Evolutionary conservation across 148 eudicot genomes (phyloP), one percentile per base, ranked within the genome.

Genomic region (Rhododendron kiyosumense): DNA sequence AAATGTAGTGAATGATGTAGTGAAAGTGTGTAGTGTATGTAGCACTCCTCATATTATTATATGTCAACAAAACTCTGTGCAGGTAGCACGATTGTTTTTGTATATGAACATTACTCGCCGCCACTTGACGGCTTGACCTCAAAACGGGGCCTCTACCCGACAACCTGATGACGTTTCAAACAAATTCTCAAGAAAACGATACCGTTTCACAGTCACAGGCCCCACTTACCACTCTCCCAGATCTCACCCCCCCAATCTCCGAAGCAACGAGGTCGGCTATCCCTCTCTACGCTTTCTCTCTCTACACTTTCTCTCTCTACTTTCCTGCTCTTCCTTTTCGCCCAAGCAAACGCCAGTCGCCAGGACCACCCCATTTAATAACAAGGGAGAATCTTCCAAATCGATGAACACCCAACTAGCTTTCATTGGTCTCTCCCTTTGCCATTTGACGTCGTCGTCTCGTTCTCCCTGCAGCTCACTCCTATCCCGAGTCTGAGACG

Each of bases 391-490:
- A 45, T 67, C 49, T 48, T 18, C 22, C 34, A 24, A 4, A 7
- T 61, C 49, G 76, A 36, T 63, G 49, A 20, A 48, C 63, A 15
- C 54, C 13, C 73, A 38, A 2, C 73, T 4, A 48, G 24, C 73
- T 4, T 22, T 7, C 1, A 5, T 15, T 3, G 10, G 12, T 20
- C 30, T 46, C 11, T 20, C 22, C 13, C 45, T 38, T 14, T 38
- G 80, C 85, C 79, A 7, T 26, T n/a, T 45, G 46, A 73, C 85
- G 85, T 71, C 85, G 80, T 73, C 85, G 85, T 73, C 79, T 84
- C 79, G 46, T 49, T 11, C 65, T 32, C 65, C 12, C 38, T 41
- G 3, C 54, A n/a, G 24, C 52, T 43, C 51, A 13, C 32, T 14
- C 32, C 2, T n/a, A 18, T 22, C 77, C 7, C 54, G 85, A 67